Conservation (phyloP, 257 asterid species). For the Rubia yunnanensis region DNA sequence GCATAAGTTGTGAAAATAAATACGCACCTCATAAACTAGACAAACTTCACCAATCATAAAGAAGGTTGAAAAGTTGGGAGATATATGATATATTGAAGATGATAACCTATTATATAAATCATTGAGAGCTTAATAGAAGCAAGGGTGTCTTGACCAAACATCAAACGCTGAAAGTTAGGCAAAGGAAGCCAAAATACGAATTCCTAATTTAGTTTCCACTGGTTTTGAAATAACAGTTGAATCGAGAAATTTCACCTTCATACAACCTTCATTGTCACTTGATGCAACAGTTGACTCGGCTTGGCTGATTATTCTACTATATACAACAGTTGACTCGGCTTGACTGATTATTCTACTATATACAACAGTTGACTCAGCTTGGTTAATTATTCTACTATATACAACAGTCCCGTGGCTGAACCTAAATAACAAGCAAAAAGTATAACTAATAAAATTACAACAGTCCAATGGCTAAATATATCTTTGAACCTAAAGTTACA, state of each 20-base stretch:
- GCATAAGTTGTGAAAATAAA: too few species aligned
- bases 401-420: constrained; percentile 59
- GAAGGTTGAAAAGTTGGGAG: neutral
- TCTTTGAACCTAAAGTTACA: neutral
- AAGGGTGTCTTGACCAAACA: neutral
- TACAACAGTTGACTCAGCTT: too few species aligned
- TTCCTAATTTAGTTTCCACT: neutral
- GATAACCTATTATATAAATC: neutral
- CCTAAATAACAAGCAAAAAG: neutral
- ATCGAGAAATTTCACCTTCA: too few species aligned
- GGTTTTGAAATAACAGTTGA: neutral
- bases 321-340: too few species aligned
- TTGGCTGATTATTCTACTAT: constrained; percentile 58
- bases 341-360: constrained; percentile 58
- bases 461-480: neutral
- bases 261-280: too few species aligned
- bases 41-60: neutral
- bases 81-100: neutral
- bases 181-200: neutral
- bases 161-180: too few species aligned
- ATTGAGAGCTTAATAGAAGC: neutral
- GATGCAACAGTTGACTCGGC: too few species aligned
- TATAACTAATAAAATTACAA: neutral
- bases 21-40: too few species aligned
- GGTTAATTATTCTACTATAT: constrained; percentile 59